These are phyloP conservation scores for Tolypocladium cylindrosporum DNA, from an alignment of 2,329 filamentous ascomycete genomes.

Conservation along the genomic window DNA sequence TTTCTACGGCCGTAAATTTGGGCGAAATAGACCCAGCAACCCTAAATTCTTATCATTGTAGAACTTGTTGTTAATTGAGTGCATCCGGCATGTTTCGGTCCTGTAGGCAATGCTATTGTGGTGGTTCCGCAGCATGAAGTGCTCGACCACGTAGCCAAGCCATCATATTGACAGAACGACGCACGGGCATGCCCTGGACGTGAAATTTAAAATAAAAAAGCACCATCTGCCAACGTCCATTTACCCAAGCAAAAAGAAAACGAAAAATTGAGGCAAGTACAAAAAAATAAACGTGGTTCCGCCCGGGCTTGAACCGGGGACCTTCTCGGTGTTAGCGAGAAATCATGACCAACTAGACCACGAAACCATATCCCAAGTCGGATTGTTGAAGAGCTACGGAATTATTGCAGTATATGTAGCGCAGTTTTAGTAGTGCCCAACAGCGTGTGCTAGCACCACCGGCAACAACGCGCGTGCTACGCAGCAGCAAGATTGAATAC, in stretches of 20 bases:
- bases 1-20: neutral
- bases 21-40: neutral
- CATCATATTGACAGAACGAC: neutral
- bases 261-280: neutral
- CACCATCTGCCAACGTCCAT: neutral
- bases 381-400: neutral
- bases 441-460: too few relatives aligned
- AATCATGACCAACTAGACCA: constrained; percentile 19
- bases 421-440: too few relatives aligned
- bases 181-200: too few relatives aligned
- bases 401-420: neutral
- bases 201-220: neutral
- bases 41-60: too few relatives aligned
- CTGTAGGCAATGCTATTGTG: too few relatives aligned
- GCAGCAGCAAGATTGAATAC: too few relatives aligned
- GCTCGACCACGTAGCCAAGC: too few relatives aligned
- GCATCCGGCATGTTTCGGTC: neutral
- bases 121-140: too few relatives aligned
- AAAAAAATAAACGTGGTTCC: constrained; percentile 10
- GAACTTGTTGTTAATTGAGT: neutral
- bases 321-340: constrained; percentile 19
- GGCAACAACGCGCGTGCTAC: too few relatives aligned
- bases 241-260: neutral
- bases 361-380: constrained; percentile 7
- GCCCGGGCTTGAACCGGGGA: constrained; percentile 18